phyloP scores from a whole-genome alignment of 805 yeast genomes.

The Metschnikowia gruessii region DNA sequence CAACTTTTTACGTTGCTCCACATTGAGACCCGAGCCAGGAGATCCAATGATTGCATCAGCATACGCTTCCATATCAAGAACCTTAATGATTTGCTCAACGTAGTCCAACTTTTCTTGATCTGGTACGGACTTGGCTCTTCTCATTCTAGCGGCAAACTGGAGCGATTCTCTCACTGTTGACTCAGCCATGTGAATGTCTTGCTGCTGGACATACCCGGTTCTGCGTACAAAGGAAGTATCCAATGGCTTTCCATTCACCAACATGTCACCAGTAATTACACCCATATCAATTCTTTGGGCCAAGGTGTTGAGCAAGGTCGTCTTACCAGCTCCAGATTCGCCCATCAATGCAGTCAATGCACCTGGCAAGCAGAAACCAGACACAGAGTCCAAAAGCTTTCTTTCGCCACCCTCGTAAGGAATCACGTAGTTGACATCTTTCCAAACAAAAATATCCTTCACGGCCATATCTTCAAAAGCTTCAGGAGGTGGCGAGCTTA shows the following conservation, averaged over 20 bases:
- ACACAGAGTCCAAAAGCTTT: slow-evolving; percentile 30
- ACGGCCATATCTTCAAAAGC: too few relatives aligned
- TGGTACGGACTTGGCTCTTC: slow-evolving; percentile 42
- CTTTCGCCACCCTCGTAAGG: slow-evolving; percentile 40
- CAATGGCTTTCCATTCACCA: slow-evolving; percentile 51
- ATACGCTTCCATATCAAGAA: slow-evolving; percentile 51
- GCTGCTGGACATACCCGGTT: slow-evolving; percentile 59
- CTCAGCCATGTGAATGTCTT: slow-evolving; percentile 50
- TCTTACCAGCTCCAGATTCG: slow-evolving; percentile 61
- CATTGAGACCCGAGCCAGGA: slow-evolving; percentile 48
- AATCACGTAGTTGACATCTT: slow-evolving; percentile 54
- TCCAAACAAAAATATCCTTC: slow-evolving; percentile 47
- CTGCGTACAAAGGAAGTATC: slow-evolving; percentile 50
- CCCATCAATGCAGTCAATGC: slow-evolving; percentile 61
- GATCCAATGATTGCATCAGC: slow-evolving; percentile 51
- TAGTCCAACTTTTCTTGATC: slow-evolving; percentile 44
- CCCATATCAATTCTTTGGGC: slow-evolving; percentile 54
- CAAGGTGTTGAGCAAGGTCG: slow-evolving; percentile 50
- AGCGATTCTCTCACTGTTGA: slow-evolving; percentile 53
- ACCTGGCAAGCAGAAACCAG: slow-evolving; percentile 44
- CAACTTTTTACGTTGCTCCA: slow-evolving; percentile 51
- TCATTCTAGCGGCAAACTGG: slow-evolving; percentile 47
- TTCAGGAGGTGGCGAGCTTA: too few relatives aligned
- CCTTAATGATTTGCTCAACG: slow-evolving; percentile 47
- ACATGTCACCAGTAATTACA: slow-evolving; percentile 53